These are phyloP conservation scores for Cladophialophora carrionii DNA, from an alignment of 2,329 filamentous ascomycete species.

Conservation along the genomic window DNA sequence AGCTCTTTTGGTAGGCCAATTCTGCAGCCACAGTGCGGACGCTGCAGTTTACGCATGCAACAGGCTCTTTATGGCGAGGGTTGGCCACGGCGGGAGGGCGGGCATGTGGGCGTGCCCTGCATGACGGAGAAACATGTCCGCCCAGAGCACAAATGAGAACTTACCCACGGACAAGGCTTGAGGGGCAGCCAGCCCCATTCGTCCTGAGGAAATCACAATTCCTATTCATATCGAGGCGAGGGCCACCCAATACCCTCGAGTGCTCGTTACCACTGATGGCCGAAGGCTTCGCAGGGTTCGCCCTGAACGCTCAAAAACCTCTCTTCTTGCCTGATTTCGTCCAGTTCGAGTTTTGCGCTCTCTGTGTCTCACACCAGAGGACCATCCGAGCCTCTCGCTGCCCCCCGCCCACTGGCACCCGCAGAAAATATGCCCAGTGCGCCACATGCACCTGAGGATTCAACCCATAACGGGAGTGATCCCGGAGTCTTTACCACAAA, in stretches of 20 bases:
- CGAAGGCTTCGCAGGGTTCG: neutral
- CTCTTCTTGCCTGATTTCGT: neutral
- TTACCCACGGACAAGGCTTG: neutral
- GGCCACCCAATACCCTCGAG: too few relatives aligned
- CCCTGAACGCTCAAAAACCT: neutral
- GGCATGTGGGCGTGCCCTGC: neutral
- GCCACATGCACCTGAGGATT: neutral
- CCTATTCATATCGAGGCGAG: neutral
- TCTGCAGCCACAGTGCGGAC: too few relatives aligned
- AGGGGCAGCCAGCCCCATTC: neutral
- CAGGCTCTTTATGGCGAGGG: neutral
- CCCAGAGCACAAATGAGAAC: neutral
- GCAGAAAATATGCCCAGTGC: neutral
- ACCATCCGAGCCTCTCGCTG: neutral
- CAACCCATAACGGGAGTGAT: neutral
- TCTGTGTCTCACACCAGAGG: neutral
- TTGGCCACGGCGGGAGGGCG: neutral
- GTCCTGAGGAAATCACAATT: neutral
- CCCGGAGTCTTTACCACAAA: neutral
- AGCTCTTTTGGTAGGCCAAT: neutral
- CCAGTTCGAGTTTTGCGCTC: neutral
- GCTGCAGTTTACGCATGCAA: neutral
- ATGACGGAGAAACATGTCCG: conserved; percentile 6
- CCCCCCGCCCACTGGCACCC: neutral
- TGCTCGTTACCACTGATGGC: neutral